A percentile compares a stretch with the other conserved stretches of the same genome.
Evolutionary conservation across 2,329 filamentous ascomycete species (phyloP).

Genomic region (Beauveria asiatica): DNA sequence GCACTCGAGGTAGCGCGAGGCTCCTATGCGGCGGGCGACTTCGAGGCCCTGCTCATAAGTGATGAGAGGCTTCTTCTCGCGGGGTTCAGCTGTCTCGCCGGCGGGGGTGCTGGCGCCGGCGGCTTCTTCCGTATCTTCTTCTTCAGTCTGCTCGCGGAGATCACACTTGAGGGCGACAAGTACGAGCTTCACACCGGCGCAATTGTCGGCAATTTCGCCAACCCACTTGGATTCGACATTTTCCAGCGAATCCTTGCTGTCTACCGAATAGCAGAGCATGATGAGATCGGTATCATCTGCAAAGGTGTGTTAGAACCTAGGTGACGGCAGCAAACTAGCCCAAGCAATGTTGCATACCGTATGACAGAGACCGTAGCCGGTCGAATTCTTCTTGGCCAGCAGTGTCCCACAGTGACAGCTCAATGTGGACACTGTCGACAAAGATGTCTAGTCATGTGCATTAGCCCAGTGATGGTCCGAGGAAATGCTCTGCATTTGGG

Average conservation of each 20-base stretch:
- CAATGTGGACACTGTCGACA: constrained; percentile 93
- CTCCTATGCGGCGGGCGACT: constrained; percentile 84
- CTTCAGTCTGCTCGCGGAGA: constrained; percentile 66
- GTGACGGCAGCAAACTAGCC: neutral
- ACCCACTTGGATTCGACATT: constrained; percentile 99
- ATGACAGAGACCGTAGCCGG: constrained; percentile 85
- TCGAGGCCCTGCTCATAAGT: constrained; percentile 87
- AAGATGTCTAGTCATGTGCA: constrained; percentile 66
- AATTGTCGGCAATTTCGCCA: constrained; percentile 95
- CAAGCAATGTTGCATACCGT: constrained; percentile 46
- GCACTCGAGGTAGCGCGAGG: constrained; percentile 92
- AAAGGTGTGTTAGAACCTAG: neutral
- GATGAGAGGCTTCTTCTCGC: constrained; percentile 65
- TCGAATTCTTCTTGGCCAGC: constrained; percentile 99
- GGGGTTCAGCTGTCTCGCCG: constrained; percentile 24
- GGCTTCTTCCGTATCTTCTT: constrained; percentile 62
- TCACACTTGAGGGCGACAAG: constrained; percentile 96
- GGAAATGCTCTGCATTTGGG: neutral
- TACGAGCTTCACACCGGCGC: constrained; percentile 88
- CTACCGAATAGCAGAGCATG: constrained; percentile 97
- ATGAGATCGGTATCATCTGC: constrained; percentile 85
- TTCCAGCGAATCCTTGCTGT: constrained; percentile 91
- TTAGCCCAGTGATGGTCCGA: constrained; percentile 11
- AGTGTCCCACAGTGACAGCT: constrained; percentile 96
- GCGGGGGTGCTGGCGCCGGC: constrained; percentile 25